Evolutionary conservation across 768 basidiomycete species (phyloP).

Genomic region (Melanogaster broomeanus): DNA sequence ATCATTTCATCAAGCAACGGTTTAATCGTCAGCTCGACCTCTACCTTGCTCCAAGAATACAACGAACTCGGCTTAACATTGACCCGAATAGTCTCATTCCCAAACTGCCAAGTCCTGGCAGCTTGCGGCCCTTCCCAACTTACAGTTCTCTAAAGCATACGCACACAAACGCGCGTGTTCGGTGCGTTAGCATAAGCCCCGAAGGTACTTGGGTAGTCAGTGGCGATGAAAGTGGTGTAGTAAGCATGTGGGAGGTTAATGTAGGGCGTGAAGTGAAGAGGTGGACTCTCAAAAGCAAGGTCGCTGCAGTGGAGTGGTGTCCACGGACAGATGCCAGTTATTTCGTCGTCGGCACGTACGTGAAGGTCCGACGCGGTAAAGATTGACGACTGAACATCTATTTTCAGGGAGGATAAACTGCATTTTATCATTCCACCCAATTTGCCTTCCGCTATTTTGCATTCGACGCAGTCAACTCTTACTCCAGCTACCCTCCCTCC

Average conservation of each 20-base stretch:
- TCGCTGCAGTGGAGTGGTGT: conserved; percentile 92
- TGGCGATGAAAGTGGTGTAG: conserved; percentile 85
- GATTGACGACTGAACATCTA: conserved; percentile 6
- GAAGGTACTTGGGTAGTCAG: conserved; percentile 91
- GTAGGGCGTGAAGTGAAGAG: conserved; percentile 86
- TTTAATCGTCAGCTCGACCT: conserved; percentile 94
- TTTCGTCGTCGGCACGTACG: conserved; percentile 80
- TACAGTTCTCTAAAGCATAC: conserved; percentile 72
- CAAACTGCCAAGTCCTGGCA: conserved; percentile 89
- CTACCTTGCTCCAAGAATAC: conserved; percentile 93
- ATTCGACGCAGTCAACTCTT: conserved; percentile 61
- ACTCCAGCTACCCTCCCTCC: conserved; percentile 67
- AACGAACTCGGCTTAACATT: conserved; percentile 84
- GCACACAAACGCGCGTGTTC: conserved; percentile 67
- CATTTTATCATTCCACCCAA: conserved; percentile 83
- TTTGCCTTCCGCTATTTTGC: conserved; percentile 56
- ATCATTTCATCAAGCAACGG: conserved; percentile 88
- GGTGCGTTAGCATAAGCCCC: conserved; percentile 80
- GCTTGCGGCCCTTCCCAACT: conserved; percentile 92
- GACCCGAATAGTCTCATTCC: conserved; percentile 92
- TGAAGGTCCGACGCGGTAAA: conserved; percentile 19
- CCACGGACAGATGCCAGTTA: conserved; percentile 81
- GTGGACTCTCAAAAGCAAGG: conserved; percentile 80
- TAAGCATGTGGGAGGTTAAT: conserved; percentile 89
- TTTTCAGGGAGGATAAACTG: conserved; percentile 74